These are phyloP conservation scores for Aspergillus bombycis DNA, from an alignment of 2,329 filamentous ascomycete genomes.

Conservation along the genomic window DNA sequence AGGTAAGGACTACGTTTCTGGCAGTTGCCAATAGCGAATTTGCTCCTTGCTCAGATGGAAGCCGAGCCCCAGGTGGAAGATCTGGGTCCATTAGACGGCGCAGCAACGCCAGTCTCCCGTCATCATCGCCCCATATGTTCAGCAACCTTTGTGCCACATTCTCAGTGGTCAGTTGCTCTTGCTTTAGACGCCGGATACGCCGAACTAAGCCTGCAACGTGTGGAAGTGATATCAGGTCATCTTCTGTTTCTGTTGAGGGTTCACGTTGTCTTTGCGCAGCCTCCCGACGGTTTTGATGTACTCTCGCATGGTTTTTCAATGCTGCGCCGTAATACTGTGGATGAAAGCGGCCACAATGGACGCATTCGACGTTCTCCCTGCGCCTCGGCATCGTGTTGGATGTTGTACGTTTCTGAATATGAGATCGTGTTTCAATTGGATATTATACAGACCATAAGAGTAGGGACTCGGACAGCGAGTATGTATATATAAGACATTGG, in stretches of 20 bases:
- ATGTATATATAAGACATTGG: not conserved
- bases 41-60: not conserved
- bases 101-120: not conserved
- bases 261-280: not conserved
- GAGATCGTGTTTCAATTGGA: not conserved
- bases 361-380: not conserved
- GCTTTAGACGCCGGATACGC: not conserved
- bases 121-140: not conserved
- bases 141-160: not conserved
- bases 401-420: not conserved
- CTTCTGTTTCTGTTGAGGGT: not conserved
- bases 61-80: not conserved
- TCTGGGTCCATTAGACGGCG: not conserved
- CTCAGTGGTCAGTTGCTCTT: not conserved
- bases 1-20: not conserved
- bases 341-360: not conserved
- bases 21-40: not conserved
- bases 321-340: not conserved
- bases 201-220: not conserved
- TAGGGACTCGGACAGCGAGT: rapidly evolving
- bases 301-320: not conserved
- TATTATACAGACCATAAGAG: not conserved
- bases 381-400: not conserved
- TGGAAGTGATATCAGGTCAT: not conserved
- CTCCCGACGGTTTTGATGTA: not conserved